These are phyloP conservation scores for Exophiala sp. DNA, from an alignment of 2,329 filamentous ascomycete species.

Conservation along the genomic window DNA sequence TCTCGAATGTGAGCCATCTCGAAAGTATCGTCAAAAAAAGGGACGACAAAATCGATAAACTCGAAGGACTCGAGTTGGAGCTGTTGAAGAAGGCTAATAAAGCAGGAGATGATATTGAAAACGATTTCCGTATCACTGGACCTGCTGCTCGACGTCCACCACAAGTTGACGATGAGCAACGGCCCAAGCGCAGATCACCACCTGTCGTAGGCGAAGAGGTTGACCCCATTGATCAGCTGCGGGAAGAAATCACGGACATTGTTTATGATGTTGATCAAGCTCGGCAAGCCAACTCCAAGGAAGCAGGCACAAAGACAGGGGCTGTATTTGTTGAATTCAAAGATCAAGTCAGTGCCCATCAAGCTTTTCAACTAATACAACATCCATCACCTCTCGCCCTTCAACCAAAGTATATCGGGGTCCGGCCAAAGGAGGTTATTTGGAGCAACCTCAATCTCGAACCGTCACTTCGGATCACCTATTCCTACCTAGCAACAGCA, in stretches of 20 bases:
- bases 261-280: slow-evolving; percentile 65
- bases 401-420: slow-evolving; percentile 77
- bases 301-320: slow-evolving; percentile 37
- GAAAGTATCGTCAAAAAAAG: slow-evolving; percentile 76
- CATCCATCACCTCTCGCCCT: slow-evolving; percentile 67
- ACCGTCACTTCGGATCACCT: slow-evolving; percentile 57
- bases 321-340: slow-evolving; percentile 90
- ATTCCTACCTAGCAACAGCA: slow-evolving; percentile 67
- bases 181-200: slow-evolving; percentile 69
- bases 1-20: slow-evolving; percentile 71
- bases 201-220: slow-evolving; percentile 58
- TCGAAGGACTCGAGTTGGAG: slow-evolving; percentile 87
- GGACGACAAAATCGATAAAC: slow-evolving; percentile 69
- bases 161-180: slow-evolving; percentile 27
- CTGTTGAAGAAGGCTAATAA: slow-evolving; percentile 72
- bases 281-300: slow-evolving; percentile 10
- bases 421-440: slow-evolving; percentile 79
- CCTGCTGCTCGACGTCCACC: background rate
- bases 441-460: slow-evolving; percentile 79
- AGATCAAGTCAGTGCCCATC: slow-evolving; percentile 76
- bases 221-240: slow-evolving; percentile 59
- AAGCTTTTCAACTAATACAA: slow-evolving; percentile 64
- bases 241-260: slow-evolving; percentile 67
- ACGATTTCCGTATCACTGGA: slow-evolving; percentile 1
- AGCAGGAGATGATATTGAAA: background rate